phyloP scores from a whole-genome alignment of 805 yeast genomes.

The Candida maris region DNA sequence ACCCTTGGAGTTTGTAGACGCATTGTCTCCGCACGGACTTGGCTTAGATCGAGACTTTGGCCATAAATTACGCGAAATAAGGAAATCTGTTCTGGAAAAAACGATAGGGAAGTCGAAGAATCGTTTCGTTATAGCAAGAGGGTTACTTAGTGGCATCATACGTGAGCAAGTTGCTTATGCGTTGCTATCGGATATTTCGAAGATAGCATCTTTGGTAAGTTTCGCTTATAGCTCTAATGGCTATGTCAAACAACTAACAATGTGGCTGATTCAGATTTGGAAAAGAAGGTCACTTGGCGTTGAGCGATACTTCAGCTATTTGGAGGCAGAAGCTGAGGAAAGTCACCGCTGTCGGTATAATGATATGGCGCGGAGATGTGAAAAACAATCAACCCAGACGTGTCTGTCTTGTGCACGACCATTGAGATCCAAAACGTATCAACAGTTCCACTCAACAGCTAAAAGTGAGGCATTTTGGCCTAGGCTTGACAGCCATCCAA shows the following conservation, averaged over 20 bases:
- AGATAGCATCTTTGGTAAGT: conserved; percentile 16
- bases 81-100: conserved; percentile 4
- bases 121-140: conserved; percentile 16
- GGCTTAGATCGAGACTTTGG: background rate
- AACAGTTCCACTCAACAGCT: background rate
- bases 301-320: conserved; percentile 9
- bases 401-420: background rate
- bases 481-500: background rate
- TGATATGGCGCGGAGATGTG: conserved; percentile 2
- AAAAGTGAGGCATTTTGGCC: background rate
- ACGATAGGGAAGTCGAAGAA: conserved; percentile 13
- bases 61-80: conserved; percentile 4
- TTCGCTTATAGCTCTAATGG: background rate
- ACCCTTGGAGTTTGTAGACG: conserved; percentile 7
- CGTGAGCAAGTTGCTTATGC: background rate
- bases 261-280: conserved; percentile 10
- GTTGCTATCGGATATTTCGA: conserved; percentile 9
- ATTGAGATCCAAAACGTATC: background rate
- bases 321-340: conserved; percentile 7
- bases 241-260: background rate
- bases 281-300: conserved; percentile 2
- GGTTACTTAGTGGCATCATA: conserved; percentile 11
- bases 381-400: background rate
- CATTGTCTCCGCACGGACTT: conserved; percentile 4
- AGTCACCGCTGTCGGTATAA: background rate